phyloP scores from a whole-genome alignment of 1,139 yeast species.

The Schwanniomyces etchellsii region DNA sequence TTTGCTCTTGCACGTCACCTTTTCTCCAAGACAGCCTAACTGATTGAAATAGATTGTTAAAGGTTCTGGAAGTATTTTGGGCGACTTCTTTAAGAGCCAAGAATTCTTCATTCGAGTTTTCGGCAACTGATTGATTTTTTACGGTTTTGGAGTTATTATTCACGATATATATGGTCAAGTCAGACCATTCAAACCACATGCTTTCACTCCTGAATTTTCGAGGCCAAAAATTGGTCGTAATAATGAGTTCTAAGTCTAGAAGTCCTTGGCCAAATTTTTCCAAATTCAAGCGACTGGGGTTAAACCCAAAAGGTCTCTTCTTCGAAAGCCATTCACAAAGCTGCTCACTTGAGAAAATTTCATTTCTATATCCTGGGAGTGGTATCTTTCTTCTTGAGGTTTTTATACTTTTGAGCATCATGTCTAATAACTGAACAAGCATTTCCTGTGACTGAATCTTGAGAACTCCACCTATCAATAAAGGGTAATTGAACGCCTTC shows the following conservation, averaged over 20 bases:
- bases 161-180: conserved; percentile 21
- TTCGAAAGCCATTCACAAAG: conserved; percentile 25
- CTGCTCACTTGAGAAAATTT: conserved; percentile 36
- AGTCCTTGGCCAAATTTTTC: conserved; percentile 41
- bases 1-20: conserved; percentile 25
- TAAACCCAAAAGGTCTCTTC: conserved; percentile 27
- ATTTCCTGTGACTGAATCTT: conserved; percentile 10
- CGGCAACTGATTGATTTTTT: conserved; percentile 2
- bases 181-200: conserved; percentile 47
- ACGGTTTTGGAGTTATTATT: conserved; percentile 7
- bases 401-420: conserved; percentile 21
- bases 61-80: conserved; percentile 19
- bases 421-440: conserved; percentile 18
- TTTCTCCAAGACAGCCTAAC: conserved; percentile 27
- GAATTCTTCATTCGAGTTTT: conserved; percentile 13
- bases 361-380: conserved; percentile 37
- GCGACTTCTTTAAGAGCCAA: conserved; percentile 20
- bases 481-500: conserved; percentile 20
- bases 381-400: conserved; percentile 30
- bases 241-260: conserved; percentile 29
- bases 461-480: conserved; percentile 10
- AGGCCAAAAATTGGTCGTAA: conserved; percentile 27
- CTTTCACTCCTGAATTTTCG: conserved; percentile 38
- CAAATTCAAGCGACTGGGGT: conserved; percentile 33
- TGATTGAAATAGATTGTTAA: conserved; percentile 26